Percentiles rank a stretch among this genome's conserved stretches.
Conservation (phyloP, 169 alveolate species). For the Prorocentrum cordatum region DNA sequence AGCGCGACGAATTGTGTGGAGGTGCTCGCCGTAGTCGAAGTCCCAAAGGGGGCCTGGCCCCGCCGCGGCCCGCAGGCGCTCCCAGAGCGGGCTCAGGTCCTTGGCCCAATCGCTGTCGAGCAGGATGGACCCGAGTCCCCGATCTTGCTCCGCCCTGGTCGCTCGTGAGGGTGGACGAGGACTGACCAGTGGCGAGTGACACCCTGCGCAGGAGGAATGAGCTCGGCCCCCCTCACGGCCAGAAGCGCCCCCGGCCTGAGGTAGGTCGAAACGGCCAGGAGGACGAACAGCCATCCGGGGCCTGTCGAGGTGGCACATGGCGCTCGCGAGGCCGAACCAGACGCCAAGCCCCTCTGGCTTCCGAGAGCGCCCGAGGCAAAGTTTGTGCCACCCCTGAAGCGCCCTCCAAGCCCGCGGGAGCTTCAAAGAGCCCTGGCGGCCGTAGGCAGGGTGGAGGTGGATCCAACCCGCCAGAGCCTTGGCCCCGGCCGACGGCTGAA, state of each 20-base stretch:
- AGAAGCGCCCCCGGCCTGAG: constrained; percentile 9
- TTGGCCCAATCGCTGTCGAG: background rate
- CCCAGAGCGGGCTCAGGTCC: background rate
- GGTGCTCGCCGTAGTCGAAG: constrained; percentile 16
- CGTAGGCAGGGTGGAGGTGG: background rate
- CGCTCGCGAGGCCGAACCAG: background rate
- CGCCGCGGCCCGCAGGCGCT: background rate
- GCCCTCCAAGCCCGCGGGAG: background rate
- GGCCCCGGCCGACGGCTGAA: background rate
- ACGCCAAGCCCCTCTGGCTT: background rate
- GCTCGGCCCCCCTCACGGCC: background rate
- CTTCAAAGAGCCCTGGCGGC: background rate
- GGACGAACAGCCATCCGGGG: background rate
- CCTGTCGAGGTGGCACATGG: background rate
- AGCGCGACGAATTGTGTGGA: background rate
- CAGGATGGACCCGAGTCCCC: background rate
- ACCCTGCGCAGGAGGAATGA: background rate
- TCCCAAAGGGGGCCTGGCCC: background rate
- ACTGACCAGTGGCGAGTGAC: background rate
- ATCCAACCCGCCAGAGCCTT: background rate
- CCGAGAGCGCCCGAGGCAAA: background rate
- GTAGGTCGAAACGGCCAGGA: background rate
- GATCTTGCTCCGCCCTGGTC: background rate
- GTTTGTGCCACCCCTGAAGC: background rate
- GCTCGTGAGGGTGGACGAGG: background rate